A percentile compares a stretch with the other conserved stretches of the same genome.
These are phyloP conservation scores for Stephanodiscus minutulus DNA, from an alignment of 108 stramenopile genomes.

Conservation along the genomic window DNA sequence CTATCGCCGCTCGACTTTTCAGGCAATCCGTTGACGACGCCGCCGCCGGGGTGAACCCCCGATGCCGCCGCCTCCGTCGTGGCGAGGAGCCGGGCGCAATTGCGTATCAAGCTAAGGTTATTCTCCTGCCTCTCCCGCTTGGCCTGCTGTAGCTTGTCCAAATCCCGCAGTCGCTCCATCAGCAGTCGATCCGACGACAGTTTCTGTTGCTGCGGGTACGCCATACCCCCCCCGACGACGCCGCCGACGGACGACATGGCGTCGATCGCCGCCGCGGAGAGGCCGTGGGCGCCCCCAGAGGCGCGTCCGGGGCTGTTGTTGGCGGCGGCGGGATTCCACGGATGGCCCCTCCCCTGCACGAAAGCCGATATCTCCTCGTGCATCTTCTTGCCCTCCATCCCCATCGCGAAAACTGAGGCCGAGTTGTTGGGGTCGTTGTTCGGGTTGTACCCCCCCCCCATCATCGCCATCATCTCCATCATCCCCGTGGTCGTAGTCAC, in stretches of 20 bases:
- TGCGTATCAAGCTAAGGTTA: not conserved
- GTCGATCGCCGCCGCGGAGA: no score
- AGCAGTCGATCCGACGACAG: conserved; percentile 23
- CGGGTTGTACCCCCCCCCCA: not conserved
- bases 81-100: not conserved
- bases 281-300: not conserved
- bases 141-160: conserved; percentile 13
- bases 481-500: not conserved
- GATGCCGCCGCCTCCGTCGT: no score
- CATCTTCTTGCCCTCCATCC: not conserved
- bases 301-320: not conserved
- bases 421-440: conserved; percentile 10
- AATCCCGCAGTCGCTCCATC: conserved; percentile 28
- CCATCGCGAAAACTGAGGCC: no score
- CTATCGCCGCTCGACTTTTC: no score
- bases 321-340: not conserved
- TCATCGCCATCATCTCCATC: not conserved
- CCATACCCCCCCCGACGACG: not conserved
- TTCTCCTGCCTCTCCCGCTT: conserved; percentile 27
- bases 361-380: conserved; percentile 26
- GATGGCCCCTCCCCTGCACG: conserved; percentile 13
- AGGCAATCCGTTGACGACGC: no score
- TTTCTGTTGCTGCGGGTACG: conserved; percentile 12
- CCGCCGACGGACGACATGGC: not conserved
- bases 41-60: no score